Evolutionary conservation across 495 filamentous ascomycete genomes (phyloP).

Genomic region (Talaromyces adpressus): DNA sequence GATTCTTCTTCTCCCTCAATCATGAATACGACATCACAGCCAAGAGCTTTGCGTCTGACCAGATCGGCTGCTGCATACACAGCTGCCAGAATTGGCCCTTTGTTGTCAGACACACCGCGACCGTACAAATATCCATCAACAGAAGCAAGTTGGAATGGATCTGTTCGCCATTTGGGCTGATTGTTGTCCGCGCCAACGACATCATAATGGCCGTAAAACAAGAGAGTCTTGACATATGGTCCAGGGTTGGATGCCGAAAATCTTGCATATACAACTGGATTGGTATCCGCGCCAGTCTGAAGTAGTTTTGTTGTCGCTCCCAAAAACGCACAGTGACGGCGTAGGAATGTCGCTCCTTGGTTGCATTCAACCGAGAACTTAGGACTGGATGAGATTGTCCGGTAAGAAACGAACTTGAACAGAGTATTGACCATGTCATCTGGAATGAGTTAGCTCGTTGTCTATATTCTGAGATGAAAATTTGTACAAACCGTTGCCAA

Average conservation of each 20-base stretch:
- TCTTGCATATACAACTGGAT: constrained; percentile 84
- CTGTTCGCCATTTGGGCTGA: constrained; percentile 67
- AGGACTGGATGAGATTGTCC: constrained; percentile 78
- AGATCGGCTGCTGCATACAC: constrained; percentile 88
- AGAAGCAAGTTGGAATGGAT: constrained; percentile 80
- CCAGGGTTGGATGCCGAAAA: constrained; percentile 56
- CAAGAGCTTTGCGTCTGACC: constrained; percentile 65
- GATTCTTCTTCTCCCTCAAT: constrained; percentile 98
- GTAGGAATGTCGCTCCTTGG: constrained; percentile 83
- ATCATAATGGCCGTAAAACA: constrained; percentile 98
- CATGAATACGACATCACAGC: constrained; percentile 82
- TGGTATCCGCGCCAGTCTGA: constrained; percentile 63
- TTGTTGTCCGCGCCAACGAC: constrained; percentile 89
- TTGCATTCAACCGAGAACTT: constrained; percentile 86
- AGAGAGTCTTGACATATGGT: constrained; percentile 71
- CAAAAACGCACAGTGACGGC: constrained; percentile 79
- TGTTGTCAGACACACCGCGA: constrained; percentile 95
- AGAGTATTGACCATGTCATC: constrained; percentile 81
- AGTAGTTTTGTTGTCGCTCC: constrained; percentile 85
- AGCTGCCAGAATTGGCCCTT: constrained; percentile 88
- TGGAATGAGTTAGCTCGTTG: constrained; percentile 13
- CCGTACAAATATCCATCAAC: constrained; percentile 92
- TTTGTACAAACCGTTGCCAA: constrained; percentile 49
- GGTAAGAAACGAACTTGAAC: constrained; percentile 78
- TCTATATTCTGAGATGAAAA: constrained; percentile 10